phyloP scores from a whole-genome alignment of 2,329 filamentous ascomycete species.

The Orbilia ellipsospora region DNA sequence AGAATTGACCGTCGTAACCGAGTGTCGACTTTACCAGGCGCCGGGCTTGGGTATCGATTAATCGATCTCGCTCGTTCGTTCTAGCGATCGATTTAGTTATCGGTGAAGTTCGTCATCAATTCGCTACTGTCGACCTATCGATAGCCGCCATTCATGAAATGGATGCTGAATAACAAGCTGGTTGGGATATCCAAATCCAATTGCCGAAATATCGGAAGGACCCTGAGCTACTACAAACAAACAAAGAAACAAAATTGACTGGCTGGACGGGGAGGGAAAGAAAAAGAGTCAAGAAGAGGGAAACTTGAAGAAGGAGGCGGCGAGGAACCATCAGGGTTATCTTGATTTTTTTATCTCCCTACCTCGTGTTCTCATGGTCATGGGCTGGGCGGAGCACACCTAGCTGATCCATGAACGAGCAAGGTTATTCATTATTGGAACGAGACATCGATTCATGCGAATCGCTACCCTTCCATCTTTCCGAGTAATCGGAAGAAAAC shows the following conservation, averaged over 20 bases:
- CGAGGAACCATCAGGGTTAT: constrained; percentile 32
- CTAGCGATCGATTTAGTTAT: background rate
- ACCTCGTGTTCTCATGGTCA: constrained; percentile 12
- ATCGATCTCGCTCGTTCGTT: background rate
- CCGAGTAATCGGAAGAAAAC: constrained; percentile 33
- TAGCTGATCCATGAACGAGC: constrained; percentile 34
- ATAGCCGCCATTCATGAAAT: background rate
- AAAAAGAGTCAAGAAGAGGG: constrained; percentile 7
- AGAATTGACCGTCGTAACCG: background rate
- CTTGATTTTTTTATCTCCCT: constrained; percentile 9
- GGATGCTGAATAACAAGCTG: background rate
- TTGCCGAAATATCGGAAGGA: constrained; percentile 10
- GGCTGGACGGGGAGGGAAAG: background rate
- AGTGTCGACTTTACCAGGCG: too few relatives aligned
- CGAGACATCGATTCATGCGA: constrained; percentile 44
- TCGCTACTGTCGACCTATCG: constrained; percentile 17
- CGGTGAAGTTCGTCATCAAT: constrained; percentile 10
- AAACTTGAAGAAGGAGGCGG: constrained; percentile 12
- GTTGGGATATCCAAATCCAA: constrained; percentile 6
- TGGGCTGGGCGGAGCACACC: constrained; percentile 13
- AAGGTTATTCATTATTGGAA: constrained; percentile 23
- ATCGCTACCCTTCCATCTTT: constrained; percentile 25
- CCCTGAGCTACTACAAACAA: constrained; percentile 20
- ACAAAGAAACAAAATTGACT: constrained; percentile 13
- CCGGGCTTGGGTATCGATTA: too few relatives aligned